Conservation (phyloP, 2,329 filamentous ascomycete species). For the Fusarium sacchari region DNA sequence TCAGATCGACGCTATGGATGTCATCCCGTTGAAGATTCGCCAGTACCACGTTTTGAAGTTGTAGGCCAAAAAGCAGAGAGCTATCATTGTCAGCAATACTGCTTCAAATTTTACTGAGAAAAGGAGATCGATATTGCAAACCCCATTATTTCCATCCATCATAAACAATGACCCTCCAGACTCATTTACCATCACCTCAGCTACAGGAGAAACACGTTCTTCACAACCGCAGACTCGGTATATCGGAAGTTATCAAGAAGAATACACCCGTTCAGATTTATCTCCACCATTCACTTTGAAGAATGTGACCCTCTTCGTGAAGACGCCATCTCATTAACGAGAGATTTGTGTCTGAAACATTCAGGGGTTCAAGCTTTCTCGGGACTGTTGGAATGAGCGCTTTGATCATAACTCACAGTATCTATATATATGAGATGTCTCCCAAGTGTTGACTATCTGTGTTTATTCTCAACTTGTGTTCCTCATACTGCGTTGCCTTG, state of each 20-base stretch:
- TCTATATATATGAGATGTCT: neutral
- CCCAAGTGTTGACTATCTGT: too few relatives aligned
- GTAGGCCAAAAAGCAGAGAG: neutral
- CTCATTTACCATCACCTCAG: conserved; percentile 21
- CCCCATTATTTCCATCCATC: neutral
- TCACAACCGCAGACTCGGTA: neutral
- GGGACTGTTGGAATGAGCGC: conserved; percentile 19
- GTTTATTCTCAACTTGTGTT: too few relatives aligned
- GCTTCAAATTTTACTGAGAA: neutral
- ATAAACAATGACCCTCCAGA: conserved; percentile 12
- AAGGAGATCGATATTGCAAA: neutral
- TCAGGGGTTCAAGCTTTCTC: neutral
- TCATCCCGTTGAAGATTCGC: neutral
- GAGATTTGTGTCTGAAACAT: conserved; percentile 28
- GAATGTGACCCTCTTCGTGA: conserved; percentile 22
- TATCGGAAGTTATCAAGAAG: neutral
- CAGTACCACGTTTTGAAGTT: neutral
- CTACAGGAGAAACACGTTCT: conserved; percentile 5
- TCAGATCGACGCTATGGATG: neutral
- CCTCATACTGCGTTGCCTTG: too few relatives aligned
- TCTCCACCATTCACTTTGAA: conserved; percentile 26
- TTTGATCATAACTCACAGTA: neutral
- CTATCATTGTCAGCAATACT: neutral
- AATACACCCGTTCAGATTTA: conserved; percentile 16
- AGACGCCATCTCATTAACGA: conserved; percentile 9